Evolutionary conservation across 257 asterid genomes (phyloP), one percentile per base, ranked within the genome.

Genomic region (Solanum tacnaense): DNA sequence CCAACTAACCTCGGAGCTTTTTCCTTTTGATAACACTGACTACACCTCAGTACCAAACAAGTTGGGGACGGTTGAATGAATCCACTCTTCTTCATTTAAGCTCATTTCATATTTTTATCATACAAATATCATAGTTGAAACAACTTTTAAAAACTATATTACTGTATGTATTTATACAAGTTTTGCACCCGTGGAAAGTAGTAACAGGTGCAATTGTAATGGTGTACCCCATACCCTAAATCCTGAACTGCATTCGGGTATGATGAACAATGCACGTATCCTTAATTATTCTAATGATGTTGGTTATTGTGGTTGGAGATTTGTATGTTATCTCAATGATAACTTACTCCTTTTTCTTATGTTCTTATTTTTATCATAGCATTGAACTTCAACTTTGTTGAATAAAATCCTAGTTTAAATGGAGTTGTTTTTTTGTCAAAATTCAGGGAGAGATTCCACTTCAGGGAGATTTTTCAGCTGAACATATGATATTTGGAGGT

Each of bases 401-500:
- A 65, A 31, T 67, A 25, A 32, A 15, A 31, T 74, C 18, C 34
- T 49, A 25, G 84, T 27, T 29, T 86, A 13, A 86, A 52, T 9
- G n/a, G 34, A 36, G 4, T 60, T 52, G 6, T 56, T 60, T 85
- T 84, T 84, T 86, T 87, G 62, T 86, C 49, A 52, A 90, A 91
- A 71, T 89, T 56, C 91, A 97, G 99, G 99, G 98, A 84, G 99
- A 97, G 58, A 86, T 97, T 89, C 99, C 99, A 62, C 99, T 97
- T 88, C 99, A 97, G 88, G 99, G 99, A 62, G 99, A 97, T 90
- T 97, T 97, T 93, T 97, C 98, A 15, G 99, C 99, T 1, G 98
- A 97, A 83, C 99, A 96, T 92, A 97, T 97, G 99, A 97, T 97
- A 89, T 95, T 94, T 91, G 99, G 99, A 92, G 99, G 99, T 97